Evolutionary conservation across 495 filamentous ascomycete species (phyloP), one percentile per base, ranked within the genome.

Genomic region (Penicillium herquei): DNA sequence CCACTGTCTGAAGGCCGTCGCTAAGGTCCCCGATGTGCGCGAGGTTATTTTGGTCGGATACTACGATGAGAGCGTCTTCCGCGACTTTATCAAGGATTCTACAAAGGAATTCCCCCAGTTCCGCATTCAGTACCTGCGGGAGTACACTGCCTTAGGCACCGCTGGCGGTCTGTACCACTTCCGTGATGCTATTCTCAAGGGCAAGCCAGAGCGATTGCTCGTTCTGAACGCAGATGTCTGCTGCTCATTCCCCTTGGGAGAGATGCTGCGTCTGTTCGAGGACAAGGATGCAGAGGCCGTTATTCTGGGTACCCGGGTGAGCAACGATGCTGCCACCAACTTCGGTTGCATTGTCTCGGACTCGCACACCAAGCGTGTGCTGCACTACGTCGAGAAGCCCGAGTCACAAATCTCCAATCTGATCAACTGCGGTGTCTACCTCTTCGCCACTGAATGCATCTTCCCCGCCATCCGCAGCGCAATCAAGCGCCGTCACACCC

Each of bases 331-430:
- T 11, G 94, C 94, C 12, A 87, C 82, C 57, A 98, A 97, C 78
- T 99, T 98, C 63, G 94, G 94, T 47, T 99, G 94, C 80, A 96
- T 99, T 58, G 94, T 99, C 21, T 92, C 90, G 42, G 95, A 99
- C 68, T 80, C 91, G 11, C 90, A 96, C 74, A 96, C 90, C 65
- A 92, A 92, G 71, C 90, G 92, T 47, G 94, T 99, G 45, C 86
- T 97, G 43, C 94, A 99, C 78, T 99, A 99, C 75, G 94, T 99
- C 71, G 94, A 99, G 82, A 98, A 98, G 80, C 94, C 94, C 55
- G 94, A 99, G 72, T 94, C 90, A 45, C 90, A 96, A 74, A 98
- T 99, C 72, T 95, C 90, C 54, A 97, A 98, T 72, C 81, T 99
- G 47, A 99, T 99, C 82, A 99, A 99, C 81, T 98, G 94, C 72